phyloP scores from a whole-genome alignment of 169 alveolate genomes.

The Cryptosporidium andersoni region DNA sequence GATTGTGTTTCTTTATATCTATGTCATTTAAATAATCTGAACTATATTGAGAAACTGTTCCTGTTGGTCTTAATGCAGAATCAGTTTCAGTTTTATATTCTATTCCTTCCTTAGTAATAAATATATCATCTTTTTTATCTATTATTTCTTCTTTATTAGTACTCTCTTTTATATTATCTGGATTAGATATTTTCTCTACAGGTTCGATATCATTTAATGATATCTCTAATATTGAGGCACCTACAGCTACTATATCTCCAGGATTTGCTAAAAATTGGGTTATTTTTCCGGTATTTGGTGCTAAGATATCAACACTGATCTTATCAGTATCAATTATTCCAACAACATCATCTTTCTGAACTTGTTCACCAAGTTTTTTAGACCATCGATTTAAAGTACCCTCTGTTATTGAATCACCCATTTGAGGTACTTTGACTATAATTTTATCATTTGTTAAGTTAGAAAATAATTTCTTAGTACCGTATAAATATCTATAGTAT shows the following conservation, averaged over 20 bases:
- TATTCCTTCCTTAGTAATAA: constrained; percentile 12
- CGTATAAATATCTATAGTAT: too few species aligned
- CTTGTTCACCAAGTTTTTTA: constrained; percentile 87
- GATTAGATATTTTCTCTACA: neutral
- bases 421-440: constrained; percentile 75
- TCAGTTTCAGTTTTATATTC: constrained; percentile 26
- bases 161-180: neutral
- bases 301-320: constrained; percentile 90
- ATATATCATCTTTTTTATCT: constrained; percentile 27
- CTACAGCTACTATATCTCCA: constrained; percentile 89
- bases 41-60: constrained; percentile 19
- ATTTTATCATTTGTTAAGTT: neutral
- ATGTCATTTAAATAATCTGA: constrained; percentile 51
- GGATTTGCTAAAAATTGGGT: constrained; percentile 75
- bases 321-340: constrained; percentile 95
- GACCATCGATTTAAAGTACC: constrained; percentile 85
- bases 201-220: constrained; percentile 82
- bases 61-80: constrained; percentile 53
- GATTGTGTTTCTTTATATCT: constrained; percentile 65
- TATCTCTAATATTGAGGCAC: constrained; percentile 84
- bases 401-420: constrained; percentile 84
- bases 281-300: constrained; percentile 84
- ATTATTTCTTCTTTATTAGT: constrained; percentile 21
- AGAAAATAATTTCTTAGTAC: too few species aligned
- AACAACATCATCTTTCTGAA: constrained; percentile 88